Evolutionary conservation across 2,329 filamentous ascomycete genomes (phyloP).

Genomic region (Polychaeton citri): DNA sequence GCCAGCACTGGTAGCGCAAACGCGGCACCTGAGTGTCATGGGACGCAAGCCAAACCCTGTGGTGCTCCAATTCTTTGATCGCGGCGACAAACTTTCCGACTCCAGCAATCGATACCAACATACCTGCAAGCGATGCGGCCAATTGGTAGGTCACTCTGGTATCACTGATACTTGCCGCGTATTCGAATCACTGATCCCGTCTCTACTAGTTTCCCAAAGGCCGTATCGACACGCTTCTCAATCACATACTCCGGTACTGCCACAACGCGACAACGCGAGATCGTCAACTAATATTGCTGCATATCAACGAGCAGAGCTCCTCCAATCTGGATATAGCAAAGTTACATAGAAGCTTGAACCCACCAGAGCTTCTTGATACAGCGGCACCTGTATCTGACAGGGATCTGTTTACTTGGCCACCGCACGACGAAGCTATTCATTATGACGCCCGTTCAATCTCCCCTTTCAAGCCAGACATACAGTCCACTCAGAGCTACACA

Average conservation of each 20-base stretch:
- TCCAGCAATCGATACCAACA: constrained; percentile 86
- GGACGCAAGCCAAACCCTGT: constrained; percentile 73
- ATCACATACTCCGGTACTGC: constrained; percentile 77
- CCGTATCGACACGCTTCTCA: constrained; percentile 67
- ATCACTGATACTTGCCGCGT: too few relatives aligned
- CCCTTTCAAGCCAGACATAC: constrained; percentile 1
- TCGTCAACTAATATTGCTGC: constrained; percentile 35
- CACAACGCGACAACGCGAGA: constrained; percentile 51
- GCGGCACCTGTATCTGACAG: background rate
- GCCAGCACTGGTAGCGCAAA: too few relatives aligned
- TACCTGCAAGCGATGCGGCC: constrained; percentile 76
- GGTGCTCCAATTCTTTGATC: constrained; percentile 77
- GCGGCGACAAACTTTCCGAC: constrained; percentile 75
- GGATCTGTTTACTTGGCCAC: background rate
- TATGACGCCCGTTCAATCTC: background rate
- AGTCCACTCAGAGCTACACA: background rate
- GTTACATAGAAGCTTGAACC: background rate
- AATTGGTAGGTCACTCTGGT: too few relatives aligned
- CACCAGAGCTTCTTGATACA: background rate
- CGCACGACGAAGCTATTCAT: background rate
- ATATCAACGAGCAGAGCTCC: constrained; percentile 17
- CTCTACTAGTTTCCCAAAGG: constrained; percentile 60
- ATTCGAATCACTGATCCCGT: background rate
- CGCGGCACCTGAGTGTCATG: too few relatives aligned
- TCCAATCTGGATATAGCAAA: constrained; percentile 13